These are phyloP conservation scores for Daldinia decipiens DNA, from an alignment of 495 filamentous ascomycete genomes.

Conservation along the genomic window DNA sequence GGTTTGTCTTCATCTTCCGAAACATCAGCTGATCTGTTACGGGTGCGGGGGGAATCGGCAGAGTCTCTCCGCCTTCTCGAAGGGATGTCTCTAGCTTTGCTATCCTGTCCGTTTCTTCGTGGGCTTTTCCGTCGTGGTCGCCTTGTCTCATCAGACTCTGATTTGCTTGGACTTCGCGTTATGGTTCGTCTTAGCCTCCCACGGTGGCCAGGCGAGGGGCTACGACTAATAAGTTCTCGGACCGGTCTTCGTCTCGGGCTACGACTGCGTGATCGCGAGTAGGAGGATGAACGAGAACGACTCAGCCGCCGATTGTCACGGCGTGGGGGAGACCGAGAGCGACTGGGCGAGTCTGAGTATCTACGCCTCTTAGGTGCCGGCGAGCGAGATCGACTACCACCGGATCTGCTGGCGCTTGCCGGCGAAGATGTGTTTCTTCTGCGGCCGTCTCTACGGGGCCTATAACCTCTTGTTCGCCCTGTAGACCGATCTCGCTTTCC, in stretches of 20 bases:
- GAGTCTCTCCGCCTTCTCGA: constrained; percentile 53
- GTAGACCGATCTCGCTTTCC: constrained; percentile 58
- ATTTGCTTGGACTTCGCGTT: constrained; percentile 54
- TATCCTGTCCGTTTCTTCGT: constrained; percentile 34
- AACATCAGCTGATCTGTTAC: constrained; percentile 70
- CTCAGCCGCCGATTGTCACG: constrained; percentile 48
- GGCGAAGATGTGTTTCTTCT: constrained; percentile 47
- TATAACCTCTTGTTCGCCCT: constrained; percentile 39
- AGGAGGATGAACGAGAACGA: constrained; percentile 59
- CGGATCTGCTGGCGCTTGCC: constrained; percentile 37
- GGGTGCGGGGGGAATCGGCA: constrained; percentile 52
- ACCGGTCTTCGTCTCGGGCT: constrained; percentile 55
- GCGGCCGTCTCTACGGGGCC: constrained; percentile 43
- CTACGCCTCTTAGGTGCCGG: constrained; percentile 47
- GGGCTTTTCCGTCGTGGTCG: constrained; percentile 33
- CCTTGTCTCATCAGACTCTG: constrained; percentile 51
- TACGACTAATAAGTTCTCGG: constrained; percentile 55
- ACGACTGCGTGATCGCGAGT: constrained; percentile 52
- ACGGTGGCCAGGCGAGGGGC: constrained; percentile 49
- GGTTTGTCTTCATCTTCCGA: constrained; percentile 66
- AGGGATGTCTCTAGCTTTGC: constrained; percentile 50
- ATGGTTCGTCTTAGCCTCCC: constrained; percentile 57
- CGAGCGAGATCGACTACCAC: constrained; percentile 46
- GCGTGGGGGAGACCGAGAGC: constrained; percentile 51
- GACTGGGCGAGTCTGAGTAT: constrained; percentile 48